Evolutionary conservation across 495 filamentous ascomycete genomes (phyloP).

Genomic region (Stereocaulon alpinum): DNA sequence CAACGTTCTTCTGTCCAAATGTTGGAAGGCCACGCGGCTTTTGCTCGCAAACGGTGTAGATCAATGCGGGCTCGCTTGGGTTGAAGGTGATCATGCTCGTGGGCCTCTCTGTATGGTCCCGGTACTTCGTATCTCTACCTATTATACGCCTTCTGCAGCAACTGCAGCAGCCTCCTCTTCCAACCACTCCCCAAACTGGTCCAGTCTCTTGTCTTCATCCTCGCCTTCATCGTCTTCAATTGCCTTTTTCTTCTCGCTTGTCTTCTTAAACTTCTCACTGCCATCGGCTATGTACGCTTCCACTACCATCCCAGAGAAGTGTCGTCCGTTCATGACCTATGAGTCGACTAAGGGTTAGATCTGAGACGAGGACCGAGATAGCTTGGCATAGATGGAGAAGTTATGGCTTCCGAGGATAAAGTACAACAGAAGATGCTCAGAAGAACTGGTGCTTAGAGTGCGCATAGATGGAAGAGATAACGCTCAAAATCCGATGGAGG

Average conservation of each 20-base stretch:
- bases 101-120: not conserved
- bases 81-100: not conserved
- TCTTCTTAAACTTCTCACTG: constrained; percentile 67
- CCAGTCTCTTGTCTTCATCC: constrained; percentile 39
- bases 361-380: not conserved
- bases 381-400: not conserved
- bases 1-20: not conserved
- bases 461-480: not conserved
- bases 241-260: constrained; percentile 35
- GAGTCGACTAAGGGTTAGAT: not conserved
- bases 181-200: constrained; percentile 47
- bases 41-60: too few species aligned
- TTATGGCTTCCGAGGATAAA: not conserved
- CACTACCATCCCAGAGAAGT: constrained; percentile 63
- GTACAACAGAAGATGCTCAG: too few species aligned
- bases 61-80: not conserved
- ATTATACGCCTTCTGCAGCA: not conserved
- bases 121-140: not conserved
- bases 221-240: constrained; percentile 39
- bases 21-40: not conserved
- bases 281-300: constrained; percentile 68
- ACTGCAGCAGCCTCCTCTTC: constrained; percentile 25
- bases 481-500: not conserved
- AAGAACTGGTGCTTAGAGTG: not conserved
- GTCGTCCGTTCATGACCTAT: constrained; percentile 68